Evolutionary conservation across 441 rosid genomes (phyloP).

Genomic region (Adansonia madagascariensis): DNA sequence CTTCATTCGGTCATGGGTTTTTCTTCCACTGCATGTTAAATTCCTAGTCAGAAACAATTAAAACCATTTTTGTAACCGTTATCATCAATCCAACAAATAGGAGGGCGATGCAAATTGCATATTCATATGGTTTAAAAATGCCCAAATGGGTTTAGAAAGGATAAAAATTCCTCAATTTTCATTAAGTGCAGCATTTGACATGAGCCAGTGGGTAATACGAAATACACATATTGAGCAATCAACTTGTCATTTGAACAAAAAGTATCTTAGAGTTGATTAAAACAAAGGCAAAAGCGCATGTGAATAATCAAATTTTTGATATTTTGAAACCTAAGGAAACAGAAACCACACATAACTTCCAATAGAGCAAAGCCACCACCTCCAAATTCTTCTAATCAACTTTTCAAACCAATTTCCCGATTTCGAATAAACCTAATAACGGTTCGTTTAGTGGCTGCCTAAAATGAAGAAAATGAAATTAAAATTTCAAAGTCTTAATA

Average conservation of each 20-base stretch:
- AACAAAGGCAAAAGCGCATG: neutral
- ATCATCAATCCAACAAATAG: neutral
- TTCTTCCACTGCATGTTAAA: slow-evolving; percentile 12
- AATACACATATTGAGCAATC: neutral
- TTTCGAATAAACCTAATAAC: slow-evolving; percentile 1
- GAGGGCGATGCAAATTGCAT: neutral
- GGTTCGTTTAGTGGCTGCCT: neutral
- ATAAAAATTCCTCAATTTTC: neutral
- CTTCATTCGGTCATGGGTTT: slow-evolving; percentile 27
- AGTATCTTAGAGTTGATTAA: neutral
- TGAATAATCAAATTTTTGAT: slow-evolving; percentile 8
- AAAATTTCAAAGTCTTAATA: neutral
- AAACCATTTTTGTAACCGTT: slow-evolving; percentile 2
- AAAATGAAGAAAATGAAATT: slow-evolving; percentile 7
- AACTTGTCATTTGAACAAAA: neutral
- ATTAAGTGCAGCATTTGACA: neutral
- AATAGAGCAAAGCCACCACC: slow-evolving; percentile 5
- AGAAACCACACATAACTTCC: neutral
- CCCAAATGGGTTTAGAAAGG: neutral
- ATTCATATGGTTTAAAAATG: neutral
- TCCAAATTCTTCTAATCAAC: neutral
- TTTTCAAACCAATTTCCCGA: neutral
- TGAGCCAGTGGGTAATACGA: neutral
- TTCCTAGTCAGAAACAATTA: slow-evolving; percentile 24
- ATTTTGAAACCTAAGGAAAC: slow-evolving; percentile 10